Conservation (phyloP, 148 eudicot genomes). For the Persicaria maculosa region DNA sequence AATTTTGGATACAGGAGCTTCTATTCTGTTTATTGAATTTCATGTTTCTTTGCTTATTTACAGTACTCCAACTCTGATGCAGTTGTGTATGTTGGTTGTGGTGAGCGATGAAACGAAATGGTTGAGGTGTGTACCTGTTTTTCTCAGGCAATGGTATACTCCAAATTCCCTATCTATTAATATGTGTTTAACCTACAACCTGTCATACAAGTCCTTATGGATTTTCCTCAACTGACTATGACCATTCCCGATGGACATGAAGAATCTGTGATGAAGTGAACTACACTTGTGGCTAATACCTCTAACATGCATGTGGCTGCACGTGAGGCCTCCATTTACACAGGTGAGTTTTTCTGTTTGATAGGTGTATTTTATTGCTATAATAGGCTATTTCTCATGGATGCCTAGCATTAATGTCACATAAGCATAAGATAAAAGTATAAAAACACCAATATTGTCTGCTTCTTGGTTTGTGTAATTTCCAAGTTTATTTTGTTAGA, state of each 20-base stretch:
- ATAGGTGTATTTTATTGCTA: not conserved
- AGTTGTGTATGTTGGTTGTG: slow-evolving; percentile 98
- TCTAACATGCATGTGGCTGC: slow-evolving; percentile 99
- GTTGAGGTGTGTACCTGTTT: slow-evolving; percentile 62
- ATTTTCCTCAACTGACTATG: slow-evolving; percentile 99
- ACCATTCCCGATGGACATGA: slow-evolving; percentile 99
- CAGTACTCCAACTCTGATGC: slow-evolving; percentile 99
- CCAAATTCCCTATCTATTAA: not conserved
- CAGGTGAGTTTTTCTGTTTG: slow-evolving; percentile 37
- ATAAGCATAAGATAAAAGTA: not conserved
- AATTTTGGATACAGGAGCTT: not conserved
- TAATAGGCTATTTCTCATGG: slow-evolving; percentile 4
- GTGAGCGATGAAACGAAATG: slow-evolving; percentile 99
- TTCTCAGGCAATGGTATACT: not conserved
- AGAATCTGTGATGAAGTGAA: slow-evolving; percentile 99
- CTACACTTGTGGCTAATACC: slow-evolving; percentile 97
- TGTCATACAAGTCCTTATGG: slow-evolving; percentile 80
- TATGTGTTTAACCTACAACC: not conserved
- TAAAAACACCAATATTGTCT: not conserved
- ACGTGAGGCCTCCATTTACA: slow-evolving; percentile 98
- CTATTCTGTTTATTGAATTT: not conserved
- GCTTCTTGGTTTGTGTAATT: not conserved
- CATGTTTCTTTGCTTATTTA: slow-evolving; percentile 13
- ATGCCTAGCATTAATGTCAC: not conserved
- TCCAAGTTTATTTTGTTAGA: not conserved